Base-by-base conservation (phyloP, 2,329 filamentous ascomycete species). In the Penicillium sp. region DNA sequence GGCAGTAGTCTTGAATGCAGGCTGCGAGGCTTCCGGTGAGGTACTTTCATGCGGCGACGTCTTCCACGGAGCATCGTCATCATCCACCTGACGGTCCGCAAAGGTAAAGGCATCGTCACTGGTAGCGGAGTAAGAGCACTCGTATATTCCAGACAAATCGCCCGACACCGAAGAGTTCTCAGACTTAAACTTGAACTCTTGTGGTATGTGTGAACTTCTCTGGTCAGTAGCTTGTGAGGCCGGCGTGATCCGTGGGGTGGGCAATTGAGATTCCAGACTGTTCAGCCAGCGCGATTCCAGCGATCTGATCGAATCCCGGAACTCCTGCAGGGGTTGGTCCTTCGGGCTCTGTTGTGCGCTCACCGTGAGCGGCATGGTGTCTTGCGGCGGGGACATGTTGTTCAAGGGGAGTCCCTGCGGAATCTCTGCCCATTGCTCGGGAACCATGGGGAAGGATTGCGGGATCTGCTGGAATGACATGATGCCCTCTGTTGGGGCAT, bases 81-180 rank as follows among this genome's bases (percentile, higher is more conserved):
- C 66, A 35, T 68, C 65, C 37, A 66, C 34, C 36, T 64, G 58
- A 35, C 53, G 61, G 13, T 69, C 65, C 2, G 61, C 59, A 50
- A 67, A 64, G 7, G 55, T 53, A 14, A 63, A 54, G 8, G 60
- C 41, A 8, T 69, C 64, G 19, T 66, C 68, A 30, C 59, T 65
- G 5, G 64, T 63, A 6, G 61, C 56, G 5, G 68, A 65, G 49
- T 64, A 70, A 16, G 67, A 60, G 49, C 56, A 63, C 27, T 71
- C 67, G 35, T 67, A 66, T 18, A 64, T 49, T 12, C 58, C 61
- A n/a, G 67, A 53, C 14, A 67, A 11, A 42, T 71, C 68, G 13
- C 64, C 68, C 4, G 67, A 64, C n/a, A 67, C 63, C 0, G 69
- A 71, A 19, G 68, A 69, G 46, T 58, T 69, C 40, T 69, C 67